Evolutionary conservation across 495 filamentous ascomycete species (phyloP), one percentile per base, ranked within the genome.

Genomic region (Penicillium goetzii): DNA sequence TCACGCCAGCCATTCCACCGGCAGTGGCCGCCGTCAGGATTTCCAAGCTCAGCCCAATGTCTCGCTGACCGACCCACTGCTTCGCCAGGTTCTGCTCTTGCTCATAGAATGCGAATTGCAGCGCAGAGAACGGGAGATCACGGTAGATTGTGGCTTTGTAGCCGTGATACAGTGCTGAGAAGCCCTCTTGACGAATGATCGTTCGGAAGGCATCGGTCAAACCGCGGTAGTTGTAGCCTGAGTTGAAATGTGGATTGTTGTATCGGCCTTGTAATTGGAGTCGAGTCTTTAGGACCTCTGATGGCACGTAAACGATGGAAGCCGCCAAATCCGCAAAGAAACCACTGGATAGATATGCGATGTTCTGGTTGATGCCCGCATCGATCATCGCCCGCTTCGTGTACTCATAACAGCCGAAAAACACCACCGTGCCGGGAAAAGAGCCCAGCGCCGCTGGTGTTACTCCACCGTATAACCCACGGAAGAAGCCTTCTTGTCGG

Each of bases 61-160:
- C 90, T 50, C 85, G 80, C 41, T 86, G 86, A 0, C 84, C 89
- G 32, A 84, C 78, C 83, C 87, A 97, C 56, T 87, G 69, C 68
- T 87, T 90, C 1, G 95, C 93, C 83, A 90, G 83, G 21, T 78
- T 84, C 63, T 93, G 94, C 68, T 90, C 92, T 75, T 97, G 91
- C 76, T 99, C 95, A 75, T 97, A 99, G 73, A 99, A 98, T 58
- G 96, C 92, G 75, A 98, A 99, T 72, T 97, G 94, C 9, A 99
- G 78, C 0, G 95, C 95, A 12, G 92, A 97, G 73, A 96, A 99
- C 2, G 95, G 95, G 7, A 99, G 85, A 72, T 98, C 95, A 60
- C 95, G 90, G 80, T 90, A 96, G 25, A 99, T 86, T 0, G 95
- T 99, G 17, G 95, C 83, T 71, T 93, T 93, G 74, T 95, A 99